Percentiles rank a stretch among this genome's conserved stretches.
phyloP scores from a whole-genome alignment of 2,329 filamentous ascomycete species.

The Aspergillus ochraceoroseus region DNA sequence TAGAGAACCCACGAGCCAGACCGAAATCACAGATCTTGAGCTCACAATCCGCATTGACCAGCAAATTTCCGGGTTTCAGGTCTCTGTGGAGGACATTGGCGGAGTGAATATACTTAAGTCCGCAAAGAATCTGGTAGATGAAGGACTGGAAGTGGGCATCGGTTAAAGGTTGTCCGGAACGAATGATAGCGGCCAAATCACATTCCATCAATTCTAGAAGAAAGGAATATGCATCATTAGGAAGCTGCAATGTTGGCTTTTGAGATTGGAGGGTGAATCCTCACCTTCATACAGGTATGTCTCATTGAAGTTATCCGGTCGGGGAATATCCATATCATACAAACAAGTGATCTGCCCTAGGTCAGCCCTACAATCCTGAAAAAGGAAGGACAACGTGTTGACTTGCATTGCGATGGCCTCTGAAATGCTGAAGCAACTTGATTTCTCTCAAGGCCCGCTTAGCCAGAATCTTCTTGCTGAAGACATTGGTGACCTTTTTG shows the following conservation, averaged over 20 bases:
- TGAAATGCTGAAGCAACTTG: constrained; percentile 96
- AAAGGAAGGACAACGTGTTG: constrained; percentile 4
- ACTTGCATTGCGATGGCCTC: constrained; percentile 77
- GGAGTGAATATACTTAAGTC: constrained; percentile 98
- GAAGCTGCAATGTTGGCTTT: not conserved
- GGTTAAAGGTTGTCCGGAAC: constrained; percentile 92
- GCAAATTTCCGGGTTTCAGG: constrained; percentile 90
- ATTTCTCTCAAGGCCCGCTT: constrained; percentile 98
- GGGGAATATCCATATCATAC: constrained; percentile 98
- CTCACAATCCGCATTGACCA: constrained; percentile 98
- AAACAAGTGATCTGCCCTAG: constrained; percentile 81
- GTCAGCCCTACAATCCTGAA: constrained; percentile 35
- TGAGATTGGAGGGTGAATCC: constrained; percentile 23
- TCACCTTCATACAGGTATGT: constrained; percentile 96
- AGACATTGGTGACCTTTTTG: constrained; percentile 99
- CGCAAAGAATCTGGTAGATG: constrained; percentile 99
- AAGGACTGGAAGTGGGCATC: constrained; percentile 99
- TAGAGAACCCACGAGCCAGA: constrained; percentile 89
- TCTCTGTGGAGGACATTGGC: constrained; percentile 96
- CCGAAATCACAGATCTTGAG: constrained; percentile 99
- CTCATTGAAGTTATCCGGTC: constrained; percentile 97
- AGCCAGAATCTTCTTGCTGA: constrained; percentile 99
- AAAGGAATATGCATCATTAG: not conserved
- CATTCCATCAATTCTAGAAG: constrained; percentile 92
- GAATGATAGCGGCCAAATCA: constrained; percentile 94